Evolutionary conservation across 768 basidiomycete genomes (phyloP), one percentile per base, ranked within the genome.

Genomic region (Mycena albidolilacea): DNA sequence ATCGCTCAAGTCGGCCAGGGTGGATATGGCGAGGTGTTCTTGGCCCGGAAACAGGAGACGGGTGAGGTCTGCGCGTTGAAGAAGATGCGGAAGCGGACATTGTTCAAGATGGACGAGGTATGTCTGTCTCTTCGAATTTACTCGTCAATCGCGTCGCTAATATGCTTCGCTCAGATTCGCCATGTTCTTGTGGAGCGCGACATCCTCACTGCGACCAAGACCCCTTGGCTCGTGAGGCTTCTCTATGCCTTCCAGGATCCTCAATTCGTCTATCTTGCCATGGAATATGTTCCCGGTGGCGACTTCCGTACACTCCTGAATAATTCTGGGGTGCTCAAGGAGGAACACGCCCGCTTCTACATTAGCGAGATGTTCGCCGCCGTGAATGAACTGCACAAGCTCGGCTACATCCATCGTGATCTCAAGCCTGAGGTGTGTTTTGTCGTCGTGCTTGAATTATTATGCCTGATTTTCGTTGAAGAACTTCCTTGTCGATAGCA

Each of bases 1-100:
- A 97, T 99, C 75, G 96, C 97, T 0, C 98, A 99, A 82, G 96
- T 99, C 60, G 98, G 98, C 1, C 98, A 99, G 84, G 98, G 98
- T 14, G 98, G 98, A 3, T 99, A 99, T 82, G 98, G 98, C 7
- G 97, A 98, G 75, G 98, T 99, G 35, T 99, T 94, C 79, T 87
- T 99, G 64, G 98, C 98, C 11, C 87, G 97, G 52, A 98, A 98
- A 81, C 93, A 93, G 76, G 98, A 99, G 77, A 95, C 97, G 1
- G 95, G 96, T 37, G 96, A 99, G 80, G 95, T 99, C 11, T 98
- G 97, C 75, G 98, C 98, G 8, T 84, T 99, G 67, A 99, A 99
- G 88, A 97, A 95, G 85, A 97, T 99, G 98, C 89, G 87, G 77
- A 99, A 99, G 82, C 89, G 93, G 30, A 98, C 97, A 0, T 78